These are phyloP conservation scores for Senecio squalidus DNA, from an alignment of 140 eudicot species.

Conservation along the genomic window DNA sequence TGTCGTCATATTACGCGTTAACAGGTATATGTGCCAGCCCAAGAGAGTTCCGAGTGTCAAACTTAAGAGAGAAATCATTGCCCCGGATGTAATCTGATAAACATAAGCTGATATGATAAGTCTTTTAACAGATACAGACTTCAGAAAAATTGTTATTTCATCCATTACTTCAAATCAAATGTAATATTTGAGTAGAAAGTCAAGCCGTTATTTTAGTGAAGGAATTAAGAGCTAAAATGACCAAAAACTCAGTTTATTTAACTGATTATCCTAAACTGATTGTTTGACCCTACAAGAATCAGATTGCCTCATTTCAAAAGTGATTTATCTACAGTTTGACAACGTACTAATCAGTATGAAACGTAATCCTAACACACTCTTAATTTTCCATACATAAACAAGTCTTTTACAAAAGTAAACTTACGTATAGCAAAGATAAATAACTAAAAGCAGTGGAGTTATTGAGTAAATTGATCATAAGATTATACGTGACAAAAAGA, in stretches of 20 bases:
- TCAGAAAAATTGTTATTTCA: background rate
- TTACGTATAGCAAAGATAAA: too few species aligned
- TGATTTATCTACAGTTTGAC: too few species aligned
- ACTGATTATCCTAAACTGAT: too few species aligned
- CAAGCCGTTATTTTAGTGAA: background rate
- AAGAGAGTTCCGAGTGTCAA: conserved; percentile 59
- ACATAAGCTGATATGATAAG: conserved; percentile 1
- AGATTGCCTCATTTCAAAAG: too few species aligned
- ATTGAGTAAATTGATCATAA: background rate
- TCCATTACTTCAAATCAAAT: conserved; percentile 2
- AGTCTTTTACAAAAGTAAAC: too few species aligned
- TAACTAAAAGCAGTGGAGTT: background rate
- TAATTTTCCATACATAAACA: too few species aligned
- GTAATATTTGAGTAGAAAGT: background rate
- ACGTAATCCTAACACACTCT: too few species aligned
- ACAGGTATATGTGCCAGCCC: conserved; percentile 68
- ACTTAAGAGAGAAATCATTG: conserved; percentile 41
- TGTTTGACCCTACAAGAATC: too few species aligned
- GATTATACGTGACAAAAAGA: background rate
- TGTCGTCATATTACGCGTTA: conserved; percentile 69
- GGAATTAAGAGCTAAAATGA: background rate
- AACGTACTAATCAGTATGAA: too few species aligned
- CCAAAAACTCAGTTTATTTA: too few species aligned
- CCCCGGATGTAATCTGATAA: conserved; percentile 52
- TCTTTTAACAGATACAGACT: background rate